These are phyloP conservation scores for Aureobasidium sp. DNA, from an alignment of 2,329 filamentous ascomycete genomes.

Conservation along the genomic window DNA sequence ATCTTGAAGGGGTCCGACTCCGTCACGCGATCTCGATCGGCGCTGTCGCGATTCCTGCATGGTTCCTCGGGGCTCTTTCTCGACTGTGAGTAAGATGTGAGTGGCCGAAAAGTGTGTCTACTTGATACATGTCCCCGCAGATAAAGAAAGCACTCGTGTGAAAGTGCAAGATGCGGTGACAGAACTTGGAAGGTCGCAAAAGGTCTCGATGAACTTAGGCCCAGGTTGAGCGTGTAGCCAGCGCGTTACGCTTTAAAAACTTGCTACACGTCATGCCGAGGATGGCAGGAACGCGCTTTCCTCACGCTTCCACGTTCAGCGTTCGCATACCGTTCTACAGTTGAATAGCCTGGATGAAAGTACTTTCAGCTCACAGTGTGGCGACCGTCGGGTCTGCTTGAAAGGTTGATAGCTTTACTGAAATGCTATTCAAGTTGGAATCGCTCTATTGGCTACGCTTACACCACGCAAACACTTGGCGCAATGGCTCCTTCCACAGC, in stretches of 20 bases:
- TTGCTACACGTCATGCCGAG: slow-evolving; percentile 5
- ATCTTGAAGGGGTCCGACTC: slow-evolving; percentile 9
- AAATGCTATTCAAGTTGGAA: not conserved
- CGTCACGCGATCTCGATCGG: slow-evolving; percentile 9
- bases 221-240: slow-evolving; percentile 3
- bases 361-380: not conserved
- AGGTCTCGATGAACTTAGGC: not conserved
- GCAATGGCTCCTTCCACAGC: slow-evolving; percentile 7
- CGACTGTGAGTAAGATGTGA: not conserved
- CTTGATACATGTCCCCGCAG: not conserved
- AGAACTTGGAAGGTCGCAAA: not conserved
- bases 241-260: not conserved
- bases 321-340: not conserved
- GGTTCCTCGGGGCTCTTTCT: not conserved
- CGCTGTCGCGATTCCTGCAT: slow-evolving; percentile 2
- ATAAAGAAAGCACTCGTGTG: not conserved
- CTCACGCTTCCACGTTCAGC: not conserved
- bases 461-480: not conserved
- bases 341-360: not conserved
- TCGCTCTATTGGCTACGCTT: not conserved
- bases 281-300: not conserved
- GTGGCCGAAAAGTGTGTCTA: not conserved
- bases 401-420: not conserved
- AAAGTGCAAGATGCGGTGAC: not conserved
- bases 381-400: not conserved